A percentile compares a stretch with the other conserved stretches of the same genome.
Evolutionary conservation across 2,329 filamentous ascomycete species (phyloP).

Genomic region (Fusarium papillatum): DNA sequence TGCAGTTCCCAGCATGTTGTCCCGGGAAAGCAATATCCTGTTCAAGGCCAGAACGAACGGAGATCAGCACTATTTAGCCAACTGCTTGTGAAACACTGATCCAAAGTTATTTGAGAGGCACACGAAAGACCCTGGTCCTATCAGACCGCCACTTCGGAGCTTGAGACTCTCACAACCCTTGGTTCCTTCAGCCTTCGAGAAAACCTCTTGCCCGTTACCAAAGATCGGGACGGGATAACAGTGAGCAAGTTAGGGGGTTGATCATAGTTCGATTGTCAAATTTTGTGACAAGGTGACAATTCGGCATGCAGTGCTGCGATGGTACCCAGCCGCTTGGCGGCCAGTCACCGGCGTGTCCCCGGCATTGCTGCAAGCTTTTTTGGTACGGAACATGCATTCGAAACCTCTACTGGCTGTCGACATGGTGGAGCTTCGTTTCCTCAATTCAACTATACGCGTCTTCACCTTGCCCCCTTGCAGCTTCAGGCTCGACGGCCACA

Average conservation of each 20-base stretch:
- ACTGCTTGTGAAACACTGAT: constrained; percentile 13
- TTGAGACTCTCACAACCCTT: not conserved
- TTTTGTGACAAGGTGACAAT: not conserved
- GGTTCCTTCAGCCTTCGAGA: not conserved
- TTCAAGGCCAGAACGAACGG: not conserved
- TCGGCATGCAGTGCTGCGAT: not conserved
- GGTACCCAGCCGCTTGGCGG: not conserved
- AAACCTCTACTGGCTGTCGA: not conserved
- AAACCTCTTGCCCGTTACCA: not conserved
- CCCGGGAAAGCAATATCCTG: not conserved
- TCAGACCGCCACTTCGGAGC: constrained; percentile 30
- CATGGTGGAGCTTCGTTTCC: not conserved
- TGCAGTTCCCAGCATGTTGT: constrained; percentile 7
- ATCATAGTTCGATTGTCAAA: not conserved
- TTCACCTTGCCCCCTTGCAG: not conserved
- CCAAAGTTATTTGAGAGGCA: not conserved
- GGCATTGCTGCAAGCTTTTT: constrained; percentile 6
- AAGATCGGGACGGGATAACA: not conserved
- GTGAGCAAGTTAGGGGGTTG: not conserved
- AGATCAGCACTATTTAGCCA: constrained; percentile 16
- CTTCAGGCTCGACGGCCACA: not conserved
- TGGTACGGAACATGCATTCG: not conserved
- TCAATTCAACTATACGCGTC: constrained; percentile 1
- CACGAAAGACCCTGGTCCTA: not conserved
- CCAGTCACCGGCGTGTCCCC: not conserved